Percentiles rank a stretch among this genome's conserved stretches.
Evolutionary conservation across 768 basidiomycete species (phyloP).

Genomic region (Nidula microcarpa): DNA sequence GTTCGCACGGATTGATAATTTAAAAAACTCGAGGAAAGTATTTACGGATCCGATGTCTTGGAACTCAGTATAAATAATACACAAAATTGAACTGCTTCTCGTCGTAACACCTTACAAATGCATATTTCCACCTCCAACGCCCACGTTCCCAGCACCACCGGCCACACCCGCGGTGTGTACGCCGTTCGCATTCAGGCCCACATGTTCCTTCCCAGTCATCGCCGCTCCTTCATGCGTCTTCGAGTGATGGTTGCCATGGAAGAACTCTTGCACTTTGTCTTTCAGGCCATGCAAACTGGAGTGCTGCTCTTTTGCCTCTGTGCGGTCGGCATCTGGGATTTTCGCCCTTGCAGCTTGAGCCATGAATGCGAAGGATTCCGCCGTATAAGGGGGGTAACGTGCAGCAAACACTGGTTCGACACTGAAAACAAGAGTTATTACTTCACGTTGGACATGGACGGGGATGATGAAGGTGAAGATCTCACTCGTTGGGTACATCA

Average conservation of each 20-base stretch:
- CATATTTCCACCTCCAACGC: neutral
- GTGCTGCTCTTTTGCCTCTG: no score
- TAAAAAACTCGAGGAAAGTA: no score
- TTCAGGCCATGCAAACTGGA: neutral
- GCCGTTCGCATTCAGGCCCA: neutral
- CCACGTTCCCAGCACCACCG: neutral
- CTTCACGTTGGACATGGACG: neutral
- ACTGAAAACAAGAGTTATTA: constrained; percentile 19
- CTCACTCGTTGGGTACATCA: constrained; percentile 51
- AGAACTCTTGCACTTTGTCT: no score
- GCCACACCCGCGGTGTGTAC: neutral
- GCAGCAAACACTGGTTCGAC: constrained; percentile 31
- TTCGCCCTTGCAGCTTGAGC: constrained; percentile 8
- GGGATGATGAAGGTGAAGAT: constrained; percentile 4
- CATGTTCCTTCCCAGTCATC: neutral
- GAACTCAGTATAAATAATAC: no score
- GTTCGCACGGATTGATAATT: no score
- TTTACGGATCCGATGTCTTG: no score
- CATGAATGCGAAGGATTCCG: constrained; percentile 28
- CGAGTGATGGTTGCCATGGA: neutral
- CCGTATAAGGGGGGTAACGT: constrained; percentile 53
- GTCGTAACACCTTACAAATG: no score
- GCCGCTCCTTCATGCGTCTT: neutral
- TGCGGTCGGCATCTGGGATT: no score
- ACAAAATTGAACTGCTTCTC: no score